phyloP scores from a whole-genome alignment of 345 rosid genomes.

The Ricinus communis region DNA sequence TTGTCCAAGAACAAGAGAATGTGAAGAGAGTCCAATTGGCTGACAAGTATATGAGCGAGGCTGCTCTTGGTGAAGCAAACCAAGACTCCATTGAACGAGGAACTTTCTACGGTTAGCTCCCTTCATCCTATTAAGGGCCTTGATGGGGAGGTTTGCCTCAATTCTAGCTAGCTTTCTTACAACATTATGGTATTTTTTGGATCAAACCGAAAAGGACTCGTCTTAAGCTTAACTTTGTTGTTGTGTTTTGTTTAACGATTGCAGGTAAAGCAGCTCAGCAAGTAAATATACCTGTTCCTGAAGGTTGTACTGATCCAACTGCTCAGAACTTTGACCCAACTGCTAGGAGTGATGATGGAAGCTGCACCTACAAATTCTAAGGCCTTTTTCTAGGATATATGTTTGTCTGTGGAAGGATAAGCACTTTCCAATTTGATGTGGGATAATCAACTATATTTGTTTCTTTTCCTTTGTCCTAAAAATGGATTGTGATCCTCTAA shows the following conservation, averaged over 20 bases:
- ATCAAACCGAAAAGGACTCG: no score
- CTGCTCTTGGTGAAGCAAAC: slow-evolving; percentile 92
- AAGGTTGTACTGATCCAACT: slow-evolving; percentile 74
- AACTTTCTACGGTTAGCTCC: slow-evolving; percentile 69
- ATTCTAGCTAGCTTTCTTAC: no score
- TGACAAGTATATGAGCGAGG: slow-evolving; percentile 73
- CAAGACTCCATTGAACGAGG: slow-evolving; percentile 63
- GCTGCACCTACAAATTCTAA: slow-evolving; percentile 50
- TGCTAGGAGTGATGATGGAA: slow-evolving; percentile 95
- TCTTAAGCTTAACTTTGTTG: no score
- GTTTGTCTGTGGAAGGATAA: neutral
- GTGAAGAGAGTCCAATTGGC: slow-evolving; percentile 98
- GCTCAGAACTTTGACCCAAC: slow-evolving; percentile 85
- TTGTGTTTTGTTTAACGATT: no score
- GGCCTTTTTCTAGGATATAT: slow-evolving; percentile 16
- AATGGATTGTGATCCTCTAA: slow-evolving; percentile 5
- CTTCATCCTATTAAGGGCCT: slow-evolving; percentile 34
- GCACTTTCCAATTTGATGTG: slow-evolving; percentile 10
- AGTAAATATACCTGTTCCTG: slow-evolving; percentile 65
- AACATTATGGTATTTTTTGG: no score
- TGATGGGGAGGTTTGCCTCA: slow-evolving; percentile 38
- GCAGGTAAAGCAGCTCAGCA: slow-evolving; percentile 92
- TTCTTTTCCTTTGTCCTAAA: neutral
- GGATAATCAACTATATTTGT: neutral
- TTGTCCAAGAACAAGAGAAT: slow-evolving; percentile 85